These are phyloP conservation scores for Teunomyces funiuensis DNA, from an alignment of 805 yeast genomes.

Conservation along the genomic window DNA sequence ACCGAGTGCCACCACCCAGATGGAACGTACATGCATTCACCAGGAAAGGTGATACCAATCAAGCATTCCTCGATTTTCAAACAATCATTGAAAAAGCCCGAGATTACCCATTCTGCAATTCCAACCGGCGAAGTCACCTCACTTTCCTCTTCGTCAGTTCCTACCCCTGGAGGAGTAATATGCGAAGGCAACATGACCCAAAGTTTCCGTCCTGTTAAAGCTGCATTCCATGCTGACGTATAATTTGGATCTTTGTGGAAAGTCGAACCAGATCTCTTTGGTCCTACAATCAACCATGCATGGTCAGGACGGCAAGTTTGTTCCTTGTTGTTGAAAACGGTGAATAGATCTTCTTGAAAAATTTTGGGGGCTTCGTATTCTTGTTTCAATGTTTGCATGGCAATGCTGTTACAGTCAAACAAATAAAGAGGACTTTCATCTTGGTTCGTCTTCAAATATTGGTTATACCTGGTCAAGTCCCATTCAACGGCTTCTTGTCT, in stretches of 20 bases:
- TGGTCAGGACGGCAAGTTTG: slow-evolving; percentile 75
- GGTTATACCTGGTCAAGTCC: slow-evolving; percentile 60
- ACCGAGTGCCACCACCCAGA: slow-evolving; percentile 98
- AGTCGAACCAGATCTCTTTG: slow-evolving; percentile 78
- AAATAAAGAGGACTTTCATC: slow-evolving; percentile 87
- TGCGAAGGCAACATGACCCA: slow-evolving; percentile 90
- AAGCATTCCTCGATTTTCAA: slow-evolving; percentile 54
- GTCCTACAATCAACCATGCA: slow-evolving; percentile 90
- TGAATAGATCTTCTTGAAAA: slow-evolving; percentile 62
- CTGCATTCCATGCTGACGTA: slow-evolving; percentile 89
- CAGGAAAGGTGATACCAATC: slow-evolving; percentile 75
- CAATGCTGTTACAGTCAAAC: slow-evolving; percentile 77
- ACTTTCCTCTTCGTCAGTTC: slow-evolving; percentile 70
- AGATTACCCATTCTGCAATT: slow-evolving; percentile 84
- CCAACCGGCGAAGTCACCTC: slow-evolving; percentile 94
- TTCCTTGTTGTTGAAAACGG: slow-evolving; percentile 39
- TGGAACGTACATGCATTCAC: slow-evolving; percentile 87
- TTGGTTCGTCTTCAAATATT: slow-evolving; percentile 57
- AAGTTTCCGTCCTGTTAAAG: slow-evolving; percentile 68
- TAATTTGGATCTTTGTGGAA: slow-evolving; percentile 92
- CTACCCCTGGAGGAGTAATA: slow-evolving; percentile 80
- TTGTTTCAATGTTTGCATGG: slow-evolving; percentile 55
- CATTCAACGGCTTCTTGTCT: slow-evolving; percentile 86
- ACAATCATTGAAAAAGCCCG: slow-evolving; percentile 77
- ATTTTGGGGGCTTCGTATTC: slow-evolving; percentile 56